Evolutionary conservation across 345 rosid species (phyloP), one percentile per base, ranked within the genome.

Genomic region (Trapa incisa): DNA sequence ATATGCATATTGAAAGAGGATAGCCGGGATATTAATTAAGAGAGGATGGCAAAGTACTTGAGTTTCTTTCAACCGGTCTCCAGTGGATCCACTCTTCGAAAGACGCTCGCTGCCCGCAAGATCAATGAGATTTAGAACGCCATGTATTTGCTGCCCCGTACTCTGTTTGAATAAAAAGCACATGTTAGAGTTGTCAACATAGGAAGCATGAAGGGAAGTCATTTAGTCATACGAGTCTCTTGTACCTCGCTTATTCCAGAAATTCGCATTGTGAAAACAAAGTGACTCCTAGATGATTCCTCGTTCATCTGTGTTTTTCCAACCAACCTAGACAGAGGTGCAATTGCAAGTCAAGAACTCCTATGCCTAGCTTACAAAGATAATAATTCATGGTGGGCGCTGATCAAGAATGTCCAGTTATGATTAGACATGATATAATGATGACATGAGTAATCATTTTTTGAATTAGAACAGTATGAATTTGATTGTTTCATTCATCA

Each of bases 91-190:
- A 73, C 99, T 94, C 84, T 85, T 94, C 0, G 95, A 87, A 58
- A 94, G 92, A 35, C 99, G 97, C 76, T 94, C 99, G 57, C 98
- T 93, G 62, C 99, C 99, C 52, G 99, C 99, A 71, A 94, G 95
- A 84, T 94, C 99, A 68, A 94, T 90, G 48, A 94, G 91, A 86
- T 94, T 94, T 84, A 94, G 70, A 68, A 94, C 83, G 17, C 99
- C 94, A 79, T 94, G 99, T 65, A 88, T 91, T 80, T 90, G 96
- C 73, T 94, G 99, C 71, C 91, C 99, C 3, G 95, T 94, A 80
- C 91, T 84, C 99, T 93, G 74, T 67, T 43, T 67, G 48, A 57
- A 64, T 35, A 65, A 35, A 68, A 60, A 42, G 3, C 45, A 38
- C 65, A 70, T 66, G 36, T 36, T 17, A 11, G 17, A 52, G 15